Evolutionary conservation across 2,329 filamentous ascomycete genomes (phyloP), one percentile per base, ranked within the genome.

Genomic region (Huntiella abstrusa): DNA sequence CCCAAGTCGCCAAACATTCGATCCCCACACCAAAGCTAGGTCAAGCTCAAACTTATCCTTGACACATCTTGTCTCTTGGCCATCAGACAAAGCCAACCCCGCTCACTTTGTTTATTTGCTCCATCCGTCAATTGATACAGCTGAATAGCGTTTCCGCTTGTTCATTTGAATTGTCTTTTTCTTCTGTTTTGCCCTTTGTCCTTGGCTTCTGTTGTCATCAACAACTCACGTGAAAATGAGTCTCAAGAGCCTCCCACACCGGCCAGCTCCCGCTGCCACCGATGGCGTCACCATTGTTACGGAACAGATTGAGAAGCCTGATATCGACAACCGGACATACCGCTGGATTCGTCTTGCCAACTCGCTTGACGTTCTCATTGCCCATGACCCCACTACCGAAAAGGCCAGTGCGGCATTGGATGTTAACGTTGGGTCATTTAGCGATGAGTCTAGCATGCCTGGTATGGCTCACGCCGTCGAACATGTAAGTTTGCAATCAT

Each of bases 381-480:
- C 96, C 47, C 88, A 96, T 59, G 91, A 98, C 64, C 75, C 83
- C 1, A 80, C 92, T 52, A 94, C 91, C 5, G 91, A 98, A 68
- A 96, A 96, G 70, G 87, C 91, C 52, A 93, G 86, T 56, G 91
- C 88, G 7, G 83, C 88, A 43, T 77, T 96, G 58, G 91, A 96
- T 59, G 87, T 96, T 58, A 87, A 93, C 60, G 88, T 95, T 33
- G 91, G 91, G 51, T 92, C 84, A 62, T 95, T 95, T 65, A 92
- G 83, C 58, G 91, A 98, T 58, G 77, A 83, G 53, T 75, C 81
- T 53, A 83, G 86, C 55, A 86, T 96, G 75, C 87, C 85, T 11
- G 86, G 91, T 50, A 87, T 93, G 75, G 88, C 88, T 45, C 91
- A 96, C 65, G 87, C 86, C 5, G 85, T 96, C 46, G 88, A 96